Evolutionary conservation across 179 eudicot species (phyloP).

Genomic region (Beta lomatogona): DNA sequence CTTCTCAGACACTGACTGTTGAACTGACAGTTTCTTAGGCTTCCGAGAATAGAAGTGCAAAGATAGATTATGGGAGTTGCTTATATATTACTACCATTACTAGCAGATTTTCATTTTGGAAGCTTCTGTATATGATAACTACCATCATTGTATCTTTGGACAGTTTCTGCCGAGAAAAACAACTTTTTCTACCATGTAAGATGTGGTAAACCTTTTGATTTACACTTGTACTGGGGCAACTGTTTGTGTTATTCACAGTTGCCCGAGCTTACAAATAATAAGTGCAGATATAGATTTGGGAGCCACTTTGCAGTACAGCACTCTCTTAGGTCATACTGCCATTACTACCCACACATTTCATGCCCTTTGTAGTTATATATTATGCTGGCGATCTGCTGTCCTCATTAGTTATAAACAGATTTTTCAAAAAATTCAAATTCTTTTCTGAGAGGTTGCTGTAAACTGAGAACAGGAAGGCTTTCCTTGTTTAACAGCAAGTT

Average conservation of each 20-base stretch:
- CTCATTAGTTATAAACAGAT: not conserved
- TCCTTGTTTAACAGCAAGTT: not conserved
- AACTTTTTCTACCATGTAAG: not conserved
- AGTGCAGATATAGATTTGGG: conserved; percentile 4
- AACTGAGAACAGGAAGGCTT: not conserved
- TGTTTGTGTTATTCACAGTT: not conserved
- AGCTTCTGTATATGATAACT: not conserved
- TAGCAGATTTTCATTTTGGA: not conserved
- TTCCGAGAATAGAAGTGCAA: not conserved
- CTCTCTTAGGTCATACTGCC: not conserved
- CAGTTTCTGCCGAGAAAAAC: not conserved
- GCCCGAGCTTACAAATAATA: conserved; percentile 1
- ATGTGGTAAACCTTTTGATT: not conserved
- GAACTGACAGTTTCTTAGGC: conserved; percentile 1
- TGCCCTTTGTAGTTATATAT: not conserved
- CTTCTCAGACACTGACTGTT: not conserved
- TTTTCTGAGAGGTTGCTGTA: not conserved
- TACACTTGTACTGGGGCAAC: conserved; percentile 1
- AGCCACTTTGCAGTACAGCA: conserved; percentile 15
- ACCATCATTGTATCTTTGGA: not conserved
- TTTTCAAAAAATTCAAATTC: not conserved
- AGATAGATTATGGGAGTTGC: conserved; percentile 4
- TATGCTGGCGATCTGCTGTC: not conserved
- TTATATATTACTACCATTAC: not conserved
- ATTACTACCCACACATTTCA: not conserved